Conservation (phyloP, 176 grass and related monocot species). For the Hordeum marinum region DNA sequence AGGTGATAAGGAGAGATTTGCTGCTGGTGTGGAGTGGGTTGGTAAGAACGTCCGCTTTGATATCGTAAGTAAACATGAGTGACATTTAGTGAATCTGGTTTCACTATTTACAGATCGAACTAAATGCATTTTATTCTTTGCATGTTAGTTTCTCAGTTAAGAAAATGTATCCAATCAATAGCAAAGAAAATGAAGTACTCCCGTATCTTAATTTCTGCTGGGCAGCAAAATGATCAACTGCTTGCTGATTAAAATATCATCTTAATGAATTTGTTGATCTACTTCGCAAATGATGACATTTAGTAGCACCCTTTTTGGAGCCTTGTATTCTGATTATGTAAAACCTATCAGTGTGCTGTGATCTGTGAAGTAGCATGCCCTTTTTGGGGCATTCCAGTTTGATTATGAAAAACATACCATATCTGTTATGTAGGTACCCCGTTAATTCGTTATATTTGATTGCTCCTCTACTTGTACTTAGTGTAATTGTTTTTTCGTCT, state of each 20-base stretch:
- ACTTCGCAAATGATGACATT: not conserved
- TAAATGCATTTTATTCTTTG: not conserved
- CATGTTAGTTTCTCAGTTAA: not conserved
- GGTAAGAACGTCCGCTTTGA: constrained; percentile 85
- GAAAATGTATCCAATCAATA: not conserved
- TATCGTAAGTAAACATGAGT: constrained; percentile 73
- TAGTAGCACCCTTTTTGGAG: not conserved
- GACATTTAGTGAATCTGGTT: constrained; percentile 32
- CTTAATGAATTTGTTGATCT: constrained; percentile 8
- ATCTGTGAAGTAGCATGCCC: not conserved
- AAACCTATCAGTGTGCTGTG: not conserved
- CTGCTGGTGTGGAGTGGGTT: constrained; percentile 82
- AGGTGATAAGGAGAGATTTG: constrained; percentile 77
- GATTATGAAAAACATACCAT: not conserved
- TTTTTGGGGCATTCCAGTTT: not conserved
- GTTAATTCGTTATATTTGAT: not conserved
- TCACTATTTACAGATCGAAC: not conserved
- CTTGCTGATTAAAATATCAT: not conserved
- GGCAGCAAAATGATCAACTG: not conserved
- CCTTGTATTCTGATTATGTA: too few relatives aligned
- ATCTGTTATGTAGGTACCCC: not conserved
- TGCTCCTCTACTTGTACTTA: not conserved
- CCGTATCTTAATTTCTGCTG: not conserved
- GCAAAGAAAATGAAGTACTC: not conserved
- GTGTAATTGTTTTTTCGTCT: not conserved